A percentile compares a stretch with the other conserved stretches of the same genome.
phyloP scores from a whole-genome alignment of 1,139 yeast genomes.

The Nakaseomyces uthaithaninus region DNA sequence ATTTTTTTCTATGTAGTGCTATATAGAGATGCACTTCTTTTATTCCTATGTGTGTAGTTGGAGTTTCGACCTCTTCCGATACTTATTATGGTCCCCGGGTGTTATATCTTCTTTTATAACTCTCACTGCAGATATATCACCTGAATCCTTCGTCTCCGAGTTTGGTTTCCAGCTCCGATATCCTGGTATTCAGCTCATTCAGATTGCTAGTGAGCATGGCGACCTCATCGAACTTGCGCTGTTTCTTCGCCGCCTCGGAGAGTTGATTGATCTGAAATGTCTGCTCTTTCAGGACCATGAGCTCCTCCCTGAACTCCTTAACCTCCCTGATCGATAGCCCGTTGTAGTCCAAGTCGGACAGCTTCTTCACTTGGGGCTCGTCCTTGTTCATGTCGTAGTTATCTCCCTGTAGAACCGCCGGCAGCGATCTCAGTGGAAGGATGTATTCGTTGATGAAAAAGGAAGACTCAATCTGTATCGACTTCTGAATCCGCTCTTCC shows the following conservation, averaged over 20 bases:
- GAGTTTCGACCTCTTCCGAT: no score
- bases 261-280: slow-evolving; percentile 58
- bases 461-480: slow-evolving; percentile 41
- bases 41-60: no score
- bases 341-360: slow-evolving; percentile 18
- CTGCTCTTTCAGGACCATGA: slow-evolving; percentile 86
- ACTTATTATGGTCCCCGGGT: no score
- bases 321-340: slow-evolving; percentile 37
- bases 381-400: slow-evolving; percentile 12
- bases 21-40: no score
- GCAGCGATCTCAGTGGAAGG: slow-evolving; percentile 45
- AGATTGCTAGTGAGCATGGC: slow-evolving; percentile 51
- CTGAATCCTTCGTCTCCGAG: slow-evolving; percentile 61
- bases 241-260: slow-evolving; percentile 53
- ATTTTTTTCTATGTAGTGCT: no score
- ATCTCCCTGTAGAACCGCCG: slow-evolving; percentile 33
- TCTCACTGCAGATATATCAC: background rate
- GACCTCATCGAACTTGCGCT: slow-evolving; percentile 72
- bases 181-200: slow-evolving; percentile 49
- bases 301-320: slow-evolving; percentile 56
- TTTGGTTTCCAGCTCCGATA: slow-evolving; percentile 40
- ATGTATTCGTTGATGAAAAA: slow-evolving; percentile 47
- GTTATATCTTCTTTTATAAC: background rate
- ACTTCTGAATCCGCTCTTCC: slow-evolving; percentile 39
- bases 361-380: slow-evolving; percentile 16